These are phyloP conservation scores for Kickxella alabastrina DNA, from an alignment of 192 early-diverging fungal species.

Conservation along the genomic window DNA sequence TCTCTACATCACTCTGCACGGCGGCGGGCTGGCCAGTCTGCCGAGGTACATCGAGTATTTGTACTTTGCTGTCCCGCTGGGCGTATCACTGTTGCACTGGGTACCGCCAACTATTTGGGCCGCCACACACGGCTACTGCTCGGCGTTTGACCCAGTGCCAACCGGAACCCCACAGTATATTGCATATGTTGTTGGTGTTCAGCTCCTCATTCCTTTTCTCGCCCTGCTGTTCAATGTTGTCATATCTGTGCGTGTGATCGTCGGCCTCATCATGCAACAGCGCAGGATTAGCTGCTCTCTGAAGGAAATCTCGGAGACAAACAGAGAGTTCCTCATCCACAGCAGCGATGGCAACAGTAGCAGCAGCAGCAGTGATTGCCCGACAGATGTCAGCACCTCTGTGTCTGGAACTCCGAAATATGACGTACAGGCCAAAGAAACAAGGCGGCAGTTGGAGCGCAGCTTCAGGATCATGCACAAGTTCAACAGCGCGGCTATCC, in stretches of 20 bases:
- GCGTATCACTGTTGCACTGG: background rate
- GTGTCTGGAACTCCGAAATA: background rate
- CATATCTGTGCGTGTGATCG: background rate
- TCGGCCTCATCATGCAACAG: background rate
- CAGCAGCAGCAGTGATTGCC: no score
- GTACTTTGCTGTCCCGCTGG: conserved; percentile 1
- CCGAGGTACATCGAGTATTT: conserved; percentile 1
- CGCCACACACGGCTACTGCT: conserved; percentile 4
- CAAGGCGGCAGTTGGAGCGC: background rate
- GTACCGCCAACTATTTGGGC: conserved; percentile 1
- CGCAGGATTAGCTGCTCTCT: conserved; percentile 1
- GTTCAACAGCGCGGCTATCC: conserved; percentile 7
- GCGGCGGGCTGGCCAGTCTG: background rate
- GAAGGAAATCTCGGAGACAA: background rate
- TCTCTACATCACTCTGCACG: background rate
- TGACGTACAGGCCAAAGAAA: background rate
- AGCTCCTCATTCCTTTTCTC: conserved; percentile 2
- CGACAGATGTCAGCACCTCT: no score
- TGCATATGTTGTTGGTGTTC: background rate
- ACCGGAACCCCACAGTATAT: background rate
- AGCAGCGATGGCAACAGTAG: no score
- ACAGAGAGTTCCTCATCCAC: background rate
- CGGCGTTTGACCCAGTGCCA: conserved; percentile 1
- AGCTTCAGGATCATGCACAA: conserved; percentile 1
- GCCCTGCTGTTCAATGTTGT: background rate